Evolutionary conservation across 768 basidiomycete species (phyloP), one percentile per base, ranked within the genome.

Genomic region (Trametes coccinea): DNA sequence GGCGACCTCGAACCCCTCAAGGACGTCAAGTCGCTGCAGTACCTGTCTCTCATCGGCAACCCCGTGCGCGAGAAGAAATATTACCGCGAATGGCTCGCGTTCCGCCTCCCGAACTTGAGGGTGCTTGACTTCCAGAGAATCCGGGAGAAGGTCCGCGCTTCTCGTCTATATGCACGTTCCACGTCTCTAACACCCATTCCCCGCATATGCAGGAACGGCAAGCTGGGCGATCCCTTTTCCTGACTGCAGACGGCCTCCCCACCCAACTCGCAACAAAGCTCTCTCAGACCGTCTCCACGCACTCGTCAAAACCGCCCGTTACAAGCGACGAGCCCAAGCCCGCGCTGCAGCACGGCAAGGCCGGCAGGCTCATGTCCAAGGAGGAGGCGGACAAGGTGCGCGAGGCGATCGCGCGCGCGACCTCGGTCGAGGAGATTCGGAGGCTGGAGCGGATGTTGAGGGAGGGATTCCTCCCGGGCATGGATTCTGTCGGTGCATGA

Each of bases 81-180:
- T 86, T 96, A 95, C 80, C 90, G 93, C 80, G 92, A 93, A 80
- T 96, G 93, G 93, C 85, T 95, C 80, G 86, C 91, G 69, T 93
- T 86, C 85, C 86, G 88, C 79, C 81, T 93, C 80, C 86, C 89
- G 75, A 82, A 84, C 72, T 83, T 96, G 72, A 87, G 94, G 83
- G 90, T 93, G 78, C 82, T 96, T 72, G 93, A 96, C 84, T 96
- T 92, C 78, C 90, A 93, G 82, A 87, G 93, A 77, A 91, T 96
- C 70, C 87, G 90, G 74, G 93, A 95, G 75, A 93, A 94, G 86
- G 93, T 94, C 79, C 80, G 88, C 78, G 77, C 74, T 74, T 70
- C 71, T 56, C 27, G 53, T 63, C 34, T 37, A 43, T 33, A 16
- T 49, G 5, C 57, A 47, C n/a, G 16, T 33, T 22, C 22, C 4